Conservation (phyloP, 441 rosid genomes). For the Melastoma candidum region DNA sequence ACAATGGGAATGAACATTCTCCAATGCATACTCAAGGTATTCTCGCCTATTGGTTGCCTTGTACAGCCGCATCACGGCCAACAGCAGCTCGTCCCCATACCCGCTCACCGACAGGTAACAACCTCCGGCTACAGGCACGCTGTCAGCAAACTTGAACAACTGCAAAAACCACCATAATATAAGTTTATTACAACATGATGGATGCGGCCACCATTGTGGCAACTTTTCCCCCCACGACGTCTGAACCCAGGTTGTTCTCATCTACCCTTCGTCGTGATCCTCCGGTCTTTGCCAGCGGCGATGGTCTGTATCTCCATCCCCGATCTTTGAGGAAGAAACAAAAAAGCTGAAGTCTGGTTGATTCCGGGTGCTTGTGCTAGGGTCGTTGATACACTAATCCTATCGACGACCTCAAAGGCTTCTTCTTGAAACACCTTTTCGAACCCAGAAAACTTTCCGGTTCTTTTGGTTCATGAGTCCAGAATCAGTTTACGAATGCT, state of each 20-base stretch:
- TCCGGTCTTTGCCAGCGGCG: conserved; percentile 9
- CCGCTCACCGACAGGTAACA: conserved; percentile 10
- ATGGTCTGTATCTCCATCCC: conserved; percentile 7
- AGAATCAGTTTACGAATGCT: no score
- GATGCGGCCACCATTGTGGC: background rate
- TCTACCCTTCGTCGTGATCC: conserved; percentile 7
- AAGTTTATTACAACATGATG: background rate
- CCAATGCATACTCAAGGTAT: background rate
- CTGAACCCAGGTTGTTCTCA: background rate
- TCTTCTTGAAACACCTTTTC: no score
- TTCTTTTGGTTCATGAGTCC: no score
- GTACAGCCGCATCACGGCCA: conserved; percentile 8
- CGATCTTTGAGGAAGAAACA: background rate
- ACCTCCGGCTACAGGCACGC: background rate
- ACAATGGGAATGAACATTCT: background rate
- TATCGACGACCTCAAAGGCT: no score
- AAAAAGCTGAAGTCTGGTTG: background rate
- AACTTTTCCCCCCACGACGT: background rate
- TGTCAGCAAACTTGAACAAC: conserved; percentile 3
- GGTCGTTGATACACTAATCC: no score
- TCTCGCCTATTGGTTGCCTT: conserved; percentile 1
- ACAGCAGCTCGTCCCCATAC: conserved; percentile 3
- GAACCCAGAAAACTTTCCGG: no score
- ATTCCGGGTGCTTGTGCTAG: no score
- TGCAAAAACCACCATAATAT: background rate